These are phyloP conservation scores for Symbiodinium pilosum DNA, from an alignment of 73 alveolate genomes.

Conservation along the genomic window DNA sequence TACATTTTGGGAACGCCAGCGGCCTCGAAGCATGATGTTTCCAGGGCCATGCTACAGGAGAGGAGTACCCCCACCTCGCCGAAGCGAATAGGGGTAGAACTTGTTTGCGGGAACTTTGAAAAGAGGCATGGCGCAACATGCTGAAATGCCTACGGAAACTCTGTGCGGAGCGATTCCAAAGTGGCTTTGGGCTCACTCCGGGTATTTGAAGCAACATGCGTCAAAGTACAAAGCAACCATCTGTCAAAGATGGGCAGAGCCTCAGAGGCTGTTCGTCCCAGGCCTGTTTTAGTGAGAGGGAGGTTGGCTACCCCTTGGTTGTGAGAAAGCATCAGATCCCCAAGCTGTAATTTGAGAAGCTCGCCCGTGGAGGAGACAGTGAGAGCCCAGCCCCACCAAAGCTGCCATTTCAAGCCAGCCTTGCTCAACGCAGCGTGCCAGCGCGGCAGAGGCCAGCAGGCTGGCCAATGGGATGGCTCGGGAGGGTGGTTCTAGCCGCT, in stretches of 20 bases:
- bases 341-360: not conserved
- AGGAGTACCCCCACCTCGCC: constrained; percentile 2
- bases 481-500: not conserved
- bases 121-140: not conserved
- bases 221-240: not conserved
- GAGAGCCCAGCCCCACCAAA: not conserved
- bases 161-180: not conserved
- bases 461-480: not conserved
- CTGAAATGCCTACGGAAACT: not conserved
- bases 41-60: not conserved
- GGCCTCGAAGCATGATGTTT: constrained; percentile 19
- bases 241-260: not conserved
- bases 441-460: not conserved
- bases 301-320: not conserved
- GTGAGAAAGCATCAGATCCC: not conserved
- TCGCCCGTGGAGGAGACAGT: constrained; percentile 7
- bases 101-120: not conserved
- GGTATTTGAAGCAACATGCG: not conserved
- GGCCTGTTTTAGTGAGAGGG: not conserved
- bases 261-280: not conserved
- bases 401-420: not conserved
- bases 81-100: not conserved
- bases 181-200: not conserved
- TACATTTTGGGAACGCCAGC: not conserved
- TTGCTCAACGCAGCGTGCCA: not conserved